Conservation (phyloP, 2,329 filamentous ascomycete genomes). For the Pestalotiopsis sp. region DNA sequence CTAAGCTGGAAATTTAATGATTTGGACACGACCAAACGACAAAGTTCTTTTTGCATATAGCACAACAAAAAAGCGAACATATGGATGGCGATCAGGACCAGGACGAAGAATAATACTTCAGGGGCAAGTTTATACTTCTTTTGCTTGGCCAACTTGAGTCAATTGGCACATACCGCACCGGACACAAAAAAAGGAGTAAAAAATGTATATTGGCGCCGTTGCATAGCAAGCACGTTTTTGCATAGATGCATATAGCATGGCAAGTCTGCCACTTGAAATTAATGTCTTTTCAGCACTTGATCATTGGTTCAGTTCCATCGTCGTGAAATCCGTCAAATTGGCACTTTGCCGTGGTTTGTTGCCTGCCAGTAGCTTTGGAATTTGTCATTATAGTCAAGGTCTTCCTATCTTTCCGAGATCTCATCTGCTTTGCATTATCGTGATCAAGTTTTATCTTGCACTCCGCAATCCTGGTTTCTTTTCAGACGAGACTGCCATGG, state of each 20-base stretch:
- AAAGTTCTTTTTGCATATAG: not conserved
- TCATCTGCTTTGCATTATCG: no score
- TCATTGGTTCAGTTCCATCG: not conserved
- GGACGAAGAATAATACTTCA: not conserved
- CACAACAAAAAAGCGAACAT: constrained; percentile 6
- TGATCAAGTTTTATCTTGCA: not conserved
- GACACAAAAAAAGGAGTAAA: not conserved
- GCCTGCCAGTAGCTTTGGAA: no score
- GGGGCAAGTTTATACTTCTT: not conserved
- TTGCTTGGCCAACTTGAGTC: not conserved
- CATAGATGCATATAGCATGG: constrained; percentile 5
- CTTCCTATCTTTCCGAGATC: no score
- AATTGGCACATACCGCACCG: not conserved
- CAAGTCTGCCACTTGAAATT: constrained; percentile 3
- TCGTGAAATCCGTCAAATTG: no score
- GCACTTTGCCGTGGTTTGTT: no score
- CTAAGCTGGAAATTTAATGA: constrained; percentile 15
- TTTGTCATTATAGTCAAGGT: no score
- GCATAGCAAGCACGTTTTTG: constrained; percentile 3
- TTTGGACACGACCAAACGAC: constrained; percentile 3
- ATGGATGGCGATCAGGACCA: not conserved
- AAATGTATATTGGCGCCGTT: not conserved
- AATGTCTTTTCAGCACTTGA: constrained; percentile 5
- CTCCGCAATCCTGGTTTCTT: not conserved
- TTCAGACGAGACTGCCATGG: not conserved